Percentiles rank a stretch among this genome's conserved stretches.
Evolutionary conservation across 805 yeast species (phyloP).

Genomic region (Lipomyces chichibuensis): DNA sequence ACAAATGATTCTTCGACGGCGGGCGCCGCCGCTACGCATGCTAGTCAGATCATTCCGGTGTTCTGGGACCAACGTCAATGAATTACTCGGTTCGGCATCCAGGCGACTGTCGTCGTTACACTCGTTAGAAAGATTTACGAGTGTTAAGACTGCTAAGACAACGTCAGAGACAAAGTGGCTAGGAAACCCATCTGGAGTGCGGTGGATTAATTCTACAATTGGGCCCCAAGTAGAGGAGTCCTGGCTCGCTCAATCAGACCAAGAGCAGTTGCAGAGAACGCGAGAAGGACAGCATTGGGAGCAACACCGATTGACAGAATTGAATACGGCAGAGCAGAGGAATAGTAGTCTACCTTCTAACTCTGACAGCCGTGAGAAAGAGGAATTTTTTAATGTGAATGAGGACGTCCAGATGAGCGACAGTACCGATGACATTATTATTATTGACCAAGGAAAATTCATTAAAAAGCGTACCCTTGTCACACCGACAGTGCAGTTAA

Average conservation of each 20-base stretch:
- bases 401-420: slow-evolving; percentile 5
- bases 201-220: not conserved
- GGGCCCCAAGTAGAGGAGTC: not conserved
- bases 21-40: not conserved
- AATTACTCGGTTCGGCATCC: not conserved
- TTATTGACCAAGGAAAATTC: slow-evolving; percentile 8
- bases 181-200: not conserved
- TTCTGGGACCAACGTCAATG: not conserved
- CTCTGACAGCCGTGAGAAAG: not conserved
- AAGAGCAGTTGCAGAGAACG: not conserved
- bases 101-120: not conserved
- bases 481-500: not conserved
- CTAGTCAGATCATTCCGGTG: not conserved
- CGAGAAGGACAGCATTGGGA: not conserved
- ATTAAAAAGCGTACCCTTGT: slow-evolving; percentile 2
- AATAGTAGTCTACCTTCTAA: not conserved
- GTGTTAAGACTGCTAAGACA: not conserved
- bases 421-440: not conserved
- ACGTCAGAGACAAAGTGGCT: not conserved
- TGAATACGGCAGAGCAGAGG: not conserved
- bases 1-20: not conserved
- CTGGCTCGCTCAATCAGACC: not conserved
- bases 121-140: not conserved
- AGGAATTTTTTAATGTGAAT: slow-evolving; percentile 1
- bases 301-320: not conserved